phyloP scores from a whole-genome alignment of 2,329 filamentous ascomycete genomes.

The Microdochium nivale region DNA sequence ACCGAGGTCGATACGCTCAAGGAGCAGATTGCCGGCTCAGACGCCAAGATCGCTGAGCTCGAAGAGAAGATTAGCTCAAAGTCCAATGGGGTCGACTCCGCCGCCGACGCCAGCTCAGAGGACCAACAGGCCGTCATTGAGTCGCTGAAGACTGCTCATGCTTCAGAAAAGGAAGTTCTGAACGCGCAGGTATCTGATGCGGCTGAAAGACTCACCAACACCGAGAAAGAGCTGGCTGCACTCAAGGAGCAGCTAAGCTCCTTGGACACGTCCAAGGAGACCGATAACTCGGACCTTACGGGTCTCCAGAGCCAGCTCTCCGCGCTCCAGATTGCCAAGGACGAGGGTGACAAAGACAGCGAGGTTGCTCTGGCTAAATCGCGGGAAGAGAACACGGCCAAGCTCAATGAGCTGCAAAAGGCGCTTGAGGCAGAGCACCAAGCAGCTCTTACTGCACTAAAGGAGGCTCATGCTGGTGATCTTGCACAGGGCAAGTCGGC shows the following conservation, averaged over 20 bases:
- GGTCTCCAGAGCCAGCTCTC: constrained; percentile 43
- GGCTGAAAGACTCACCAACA: constrained; percentile 39
- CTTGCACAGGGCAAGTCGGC: constrained; percentile 37
- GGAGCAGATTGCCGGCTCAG: constrained; percentile 43
- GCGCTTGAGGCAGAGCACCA: constrained; percentile 42
- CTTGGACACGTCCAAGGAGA: constrained; percentile 38
- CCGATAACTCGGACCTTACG: constrained; percentile 37
- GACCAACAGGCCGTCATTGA: constrained; percentile 38
- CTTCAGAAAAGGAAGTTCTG: constrained; percentile 36
- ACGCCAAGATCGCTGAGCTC: constrained; percentile 47
- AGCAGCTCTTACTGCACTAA: constrained; percentile 37
- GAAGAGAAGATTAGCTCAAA: constrained; percentile 40
- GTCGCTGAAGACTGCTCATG: constrained; percentile 39
- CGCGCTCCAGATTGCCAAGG: constrained; percentile 30
- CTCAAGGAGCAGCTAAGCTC: constrained; percentile 40
- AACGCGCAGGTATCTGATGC: constrained; percentile 38
- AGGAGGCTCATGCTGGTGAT: constrained; percentile 43
- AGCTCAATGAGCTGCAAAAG: constrained; percentile 41
- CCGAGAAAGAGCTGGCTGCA: constrained; percentile 41
- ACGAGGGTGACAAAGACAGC: constrained; percentile 25
- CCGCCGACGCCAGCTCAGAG: constrained; percentile 31
- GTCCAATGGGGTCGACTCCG: constrained; percentile 22
- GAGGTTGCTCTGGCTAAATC: constrained; percentile 28
- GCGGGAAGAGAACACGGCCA: constrained; percentile 36
- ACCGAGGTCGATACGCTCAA: constrained; percentile 48